A percentile compares a stretch with the other conserved stretches of the same genome.
These are phyloP conservation scores for Euphorbia peplus DNA, from an alignment of 345 rosid species.

Conservation along the genomic window DNA sequence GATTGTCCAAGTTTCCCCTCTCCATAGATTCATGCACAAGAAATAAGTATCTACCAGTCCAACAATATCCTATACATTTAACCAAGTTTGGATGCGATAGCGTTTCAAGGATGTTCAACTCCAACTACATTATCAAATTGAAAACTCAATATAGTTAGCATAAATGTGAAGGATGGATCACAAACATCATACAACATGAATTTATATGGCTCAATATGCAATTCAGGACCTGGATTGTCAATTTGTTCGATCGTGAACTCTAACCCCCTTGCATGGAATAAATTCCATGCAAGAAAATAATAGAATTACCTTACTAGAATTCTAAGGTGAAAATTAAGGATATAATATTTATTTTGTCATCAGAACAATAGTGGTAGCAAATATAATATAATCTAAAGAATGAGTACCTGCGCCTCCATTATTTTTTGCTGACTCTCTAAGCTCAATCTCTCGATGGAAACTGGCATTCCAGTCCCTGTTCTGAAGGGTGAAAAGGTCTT, in stretches of 20 bases:
- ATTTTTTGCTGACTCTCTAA: slow-evolving; percentile 61
- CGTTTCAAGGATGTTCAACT: slow-evolving; percentile 75
- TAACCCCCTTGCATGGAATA: no score
- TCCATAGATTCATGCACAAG: slow-evolving; percentile 83
- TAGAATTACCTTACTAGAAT: no score
- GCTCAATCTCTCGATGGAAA: slow-evolving; percentile 76
- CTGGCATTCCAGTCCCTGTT: slow-evolving; percentile 49
- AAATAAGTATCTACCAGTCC: slow-evolving; percentile 65
- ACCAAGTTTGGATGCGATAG: slow-evolving; percentile 81
- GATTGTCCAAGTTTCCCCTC: slow-evolving; percentile 77
- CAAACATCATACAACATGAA: no score
- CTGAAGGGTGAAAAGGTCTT: slow-evolving; percentile 57
- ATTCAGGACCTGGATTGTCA: no score
- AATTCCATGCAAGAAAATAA: no score
- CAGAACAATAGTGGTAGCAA: no score
- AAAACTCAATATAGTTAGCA: slow-evolving; percentile 9
- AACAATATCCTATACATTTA: slow-evolving; percentile 69
- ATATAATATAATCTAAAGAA: not conserved
- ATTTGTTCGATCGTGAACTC: no score
- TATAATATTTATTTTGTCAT: no score
- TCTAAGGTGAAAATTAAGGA: no score
- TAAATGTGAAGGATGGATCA: not conserved
- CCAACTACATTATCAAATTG: slow-evolving; percentile 52
- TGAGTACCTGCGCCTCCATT: slow-evolving; percentile 68
- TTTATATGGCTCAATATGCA: no score